Conservation (phyloP, 2,329 filamentous ascomycete genomes). For the Aspergillus pseudoglaucus region DNA sequence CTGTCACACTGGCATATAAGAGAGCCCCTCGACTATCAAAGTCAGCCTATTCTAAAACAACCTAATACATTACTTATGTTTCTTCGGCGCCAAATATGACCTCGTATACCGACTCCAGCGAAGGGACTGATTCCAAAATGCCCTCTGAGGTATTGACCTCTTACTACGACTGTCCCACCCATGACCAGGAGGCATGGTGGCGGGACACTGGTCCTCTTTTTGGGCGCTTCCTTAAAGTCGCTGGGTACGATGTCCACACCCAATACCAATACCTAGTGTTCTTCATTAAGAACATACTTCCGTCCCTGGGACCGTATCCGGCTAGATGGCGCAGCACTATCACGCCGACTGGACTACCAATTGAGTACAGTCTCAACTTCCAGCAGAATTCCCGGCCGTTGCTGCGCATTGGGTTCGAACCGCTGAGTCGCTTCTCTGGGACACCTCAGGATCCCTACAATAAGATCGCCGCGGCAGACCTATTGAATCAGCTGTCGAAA, state of each 20-base stretch:
- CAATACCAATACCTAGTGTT: slow-evolving; percentile 8
- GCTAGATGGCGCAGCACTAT: slow-evolving; percentile 6
- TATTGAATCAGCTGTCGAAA: background rate
- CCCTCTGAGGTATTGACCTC: background rate
- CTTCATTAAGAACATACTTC: slow-evolving; percentile 4
- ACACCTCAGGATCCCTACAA: slow-evolving; percentile 5
- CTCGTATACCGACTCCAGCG: slow-evolving; percentile 18
- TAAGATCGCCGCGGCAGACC: background rate
- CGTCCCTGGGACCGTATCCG: slow-evolving; percentile 12
- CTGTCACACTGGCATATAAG: background rate
- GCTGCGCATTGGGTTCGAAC: slow-evolving; percentile 10
- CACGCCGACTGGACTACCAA: slow-evolving; percentile 11
- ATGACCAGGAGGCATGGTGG: slow-evolving; percentile 8
- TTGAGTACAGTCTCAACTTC: slow-evolving; percentile 17
- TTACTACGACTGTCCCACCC: background rate
- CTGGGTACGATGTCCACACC: slow-evolving; percentile 5
- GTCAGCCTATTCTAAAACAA: no score
- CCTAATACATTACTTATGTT: no score
- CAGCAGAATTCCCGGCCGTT: slow-evolving; percentile 8
- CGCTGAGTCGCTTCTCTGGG: slow-evolving; percentile 2
- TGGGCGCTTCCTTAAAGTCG: slow-evolving; percentile 1
- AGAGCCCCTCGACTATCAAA: background rate
- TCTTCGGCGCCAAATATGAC: no score
- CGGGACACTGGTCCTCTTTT: slow-evolving; percentile 8
- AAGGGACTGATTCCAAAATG: background rate